A percentile compares a stretch with the other conserved stretches of the same genome.
Conservation (phyloP, 2,329 filamentous ascomycete species). For the Penicillium hordei region DNA sequence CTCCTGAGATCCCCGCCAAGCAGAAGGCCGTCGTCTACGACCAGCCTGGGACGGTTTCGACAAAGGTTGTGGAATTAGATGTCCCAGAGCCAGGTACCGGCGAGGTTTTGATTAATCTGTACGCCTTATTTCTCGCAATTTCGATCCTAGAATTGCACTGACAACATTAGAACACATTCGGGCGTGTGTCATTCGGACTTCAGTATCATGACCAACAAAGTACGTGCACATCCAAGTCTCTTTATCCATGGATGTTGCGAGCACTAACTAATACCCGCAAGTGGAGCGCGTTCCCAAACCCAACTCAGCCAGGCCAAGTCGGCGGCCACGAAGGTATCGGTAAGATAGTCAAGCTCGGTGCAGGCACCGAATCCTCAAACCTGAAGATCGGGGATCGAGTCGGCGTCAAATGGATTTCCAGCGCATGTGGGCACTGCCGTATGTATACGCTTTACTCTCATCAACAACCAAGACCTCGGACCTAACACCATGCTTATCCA, state of each 20-base stretch:
- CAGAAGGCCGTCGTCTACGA: constrained; percentile 66
- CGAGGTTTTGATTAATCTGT: constrained; percentile 64
- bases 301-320: constrained; percentile 61
- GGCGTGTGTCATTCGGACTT: constrained; percentile 66
- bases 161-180: constrained; percentile 53
- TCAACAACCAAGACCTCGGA: not conserved
- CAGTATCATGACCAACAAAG: constrained; percentile 53
- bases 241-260: not conserved
- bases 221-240: constrained; percentile 13
- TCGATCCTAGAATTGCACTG: not conserved
- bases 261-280: constrained; percentile 21
- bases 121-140: constrained; percentile 14
- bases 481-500: constrained; percentile 4
- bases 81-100: constrained; percentile 64
- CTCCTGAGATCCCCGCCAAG: constrained; percentile 54
- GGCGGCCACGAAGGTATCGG: constrained; percentile 70
- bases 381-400: constrained; percentile 66
- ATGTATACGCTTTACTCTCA: constrained; percentile 15
- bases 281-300: constrained; percentile 59
- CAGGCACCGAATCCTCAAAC: constrained; percentile 56
- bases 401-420: constrained; percentile 67
- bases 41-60: constrained; percentile 64
- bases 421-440: constrained; percentile 56
- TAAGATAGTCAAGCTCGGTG: constrained; percentile 63
- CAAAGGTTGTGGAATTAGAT: constrained; percentile 63